phyloP scores from a whole-genome alignment of 306 rosid genomes.

The Vigna reflexopilosa region DNA sequence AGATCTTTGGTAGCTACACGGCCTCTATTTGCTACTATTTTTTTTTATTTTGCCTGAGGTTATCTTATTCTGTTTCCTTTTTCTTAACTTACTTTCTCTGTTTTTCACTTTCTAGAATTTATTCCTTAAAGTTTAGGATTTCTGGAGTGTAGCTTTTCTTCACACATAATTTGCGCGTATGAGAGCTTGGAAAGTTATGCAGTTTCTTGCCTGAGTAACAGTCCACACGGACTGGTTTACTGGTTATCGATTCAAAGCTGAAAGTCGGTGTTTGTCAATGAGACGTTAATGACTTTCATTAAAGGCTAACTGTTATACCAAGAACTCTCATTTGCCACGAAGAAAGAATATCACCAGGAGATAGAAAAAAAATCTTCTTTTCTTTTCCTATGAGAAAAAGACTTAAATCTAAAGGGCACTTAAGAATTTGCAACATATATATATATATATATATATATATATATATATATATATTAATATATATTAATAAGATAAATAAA shows the following conservation, averaged over 20 bases:
- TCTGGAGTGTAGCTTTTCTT: conserved; percentile 1
- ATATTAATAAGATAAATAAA: too few species aligned
- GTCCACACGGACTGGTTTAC: background rate
- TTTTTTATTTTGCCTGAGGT: background rate
- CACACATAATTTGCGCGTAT: conserved; percentile 8
- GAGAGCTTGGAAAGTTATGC: conserved; percentile 7
- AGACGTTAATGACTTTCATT: background rate
- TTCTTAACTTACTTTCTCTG: background rate
- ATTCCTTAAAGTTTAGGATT: background rate
- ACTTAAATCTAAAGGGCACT: too few species aligned
- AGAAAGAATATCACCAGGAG: background rate
- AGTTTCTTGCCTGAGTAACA: background rate
- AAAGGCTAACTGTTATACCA: background rate
- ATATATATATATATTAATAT: too few species aligned
- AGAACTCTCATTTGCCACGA: background rate
- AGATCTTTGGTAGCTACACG: conserved; percentile 10
- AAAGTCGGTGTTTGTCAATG: background rate
- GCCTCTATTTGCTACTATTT: background rate
- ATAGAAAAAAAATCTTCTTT: background rate
- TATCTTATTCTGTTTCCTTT: background rate
- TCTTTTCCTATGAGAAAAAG: too few species aligned
- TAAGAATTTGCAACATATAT: too few species aligned
- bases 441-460: too few species aligned
- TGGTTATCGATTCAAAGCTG: background rate
- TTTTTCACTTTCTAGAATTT: background rate